Evolutionary conservation across 192 early-diverging fungal species (phyloP).

Genomic region (Gigaspora rosea): DNA sequence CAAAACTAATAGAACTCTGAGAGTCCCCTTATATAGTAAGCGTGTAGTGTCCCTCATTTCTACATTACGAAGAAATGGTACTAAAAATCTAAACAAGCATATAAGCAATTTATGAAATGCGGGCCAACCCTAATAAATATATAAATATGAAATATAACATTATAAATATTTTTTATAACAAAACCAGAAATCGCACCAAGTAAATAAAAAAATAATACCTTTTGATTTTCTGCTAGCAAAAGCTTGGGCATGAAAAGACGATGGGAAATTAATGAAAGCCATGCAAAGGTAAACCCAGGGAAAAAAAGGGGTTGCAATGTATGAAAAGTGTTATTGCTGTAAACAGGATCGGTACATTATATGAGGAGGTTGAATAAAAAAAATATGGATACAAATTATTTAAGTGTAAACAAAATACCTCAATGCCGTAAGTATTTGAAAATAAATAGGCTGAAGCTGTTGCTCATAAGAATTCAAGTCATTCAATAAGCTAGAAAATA

Average conservation of each 20-base stretch:
- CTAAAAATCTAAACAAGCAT: constrained; percentile 83
- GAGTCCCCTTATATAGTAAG: constrained; percentile 84
- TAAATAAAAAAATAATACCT: constrained; percentile 40
- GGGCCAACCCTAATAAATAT: constrained; percentile 79
- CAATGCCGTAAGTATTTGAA: constrained; percentile 69
- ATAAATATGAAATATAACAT: constrained; percentile 2
- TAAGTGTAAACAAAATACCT: constrained; percentile 47
- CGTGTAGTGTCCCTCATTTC: constrained; percentile 76
- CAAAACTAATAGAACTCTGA: constrained; percentile 88
- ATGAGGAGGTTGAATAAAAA: neutral
- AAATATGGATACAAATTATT: neutral
- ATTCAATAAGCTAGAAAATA: constrained; percentile 81
- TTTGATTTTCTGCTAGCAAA: constrained; percentile 71
- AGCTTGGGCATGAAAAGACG: constrained; percentile 90
- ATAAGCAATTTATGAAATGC: constrained; percentile 83
- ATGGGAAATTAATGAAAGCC: constrained; percentile 93
- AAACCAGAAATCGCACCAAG: neutral
- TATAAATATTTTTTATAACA: constrained; percentile 6
- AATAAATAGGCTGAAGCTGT: constrained; percentile 67
- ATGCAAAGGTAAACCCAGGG: constrained; percentile 92
- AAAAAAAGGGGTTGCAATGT: constrained; percentile 83
- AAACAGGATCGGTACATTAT: no score
- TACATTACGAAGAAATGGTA: constrained; percentile 75
- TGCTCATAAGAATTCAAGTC: constrained; percentile 73
- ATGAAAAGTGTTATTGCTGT: constrained; percentile 70